Evolutionary conservation across 441 rosid genomes (phyloP), one percentile per base, ranked within the genome.

Genomic region (Populus trichocarpa): DNA sequence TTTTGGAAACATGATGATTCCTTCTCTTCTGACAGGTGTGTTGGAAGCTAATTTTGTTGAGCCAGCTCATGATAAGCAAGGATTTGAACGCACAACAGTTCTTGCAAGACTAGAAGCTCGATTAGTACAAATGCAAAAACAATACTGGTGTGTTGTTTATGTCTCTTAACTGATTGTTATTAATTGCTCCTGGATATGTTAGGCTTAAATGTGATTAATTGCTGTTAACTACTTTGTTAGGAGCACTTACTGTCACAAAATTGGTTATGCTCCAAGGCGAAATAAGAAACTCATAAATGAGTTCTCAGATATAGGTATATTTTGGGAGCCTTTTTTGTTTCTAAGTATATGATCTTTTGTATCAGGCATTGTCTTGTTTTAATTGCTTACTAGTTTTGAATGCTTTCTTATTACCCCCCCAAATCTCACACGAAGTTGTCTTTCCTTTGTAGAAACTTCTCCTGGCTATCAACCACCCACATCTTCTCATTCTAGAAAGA

Each of bases 61-160:
- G 82, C 99, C 98, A 75, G 95, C 99, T 81, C 98, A 93, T 38
- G 96, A 95, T 79, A 95, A 93, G 84, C 97, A 95, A 79, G 95
- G 96, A 30, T 95, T 93, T 84, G 98, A 95, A 84, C 91, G 91
- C 13, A 93, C 98, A 12, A 80, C 90, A 1, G 91, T 92, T 80
- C 91, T 93, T 63, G 75, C 93, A 64, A 93, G 94, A 75, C 91
- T 95, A 6, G 97, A 95, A 85, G 67, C 81, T 28, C 83, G 87
- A 75, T 88, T 95, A 81, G 23, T 90, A 73, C 90, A 91, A 73
- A 91, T 94, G 95, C 98, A 96, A 83, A 96, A 93, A 83, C 78
- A 28, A 75, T 96, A 94, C 83, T 96, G 99, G 99, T 96, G 72
- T 72, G 87, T 79, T 75, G 28, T 81, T 79, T 25, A 66, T 79